Base-by-base conservation (phyloP, 2,329 filamentous ascomycete species). In the Tolypocladium ophioglossoides region DNA sequence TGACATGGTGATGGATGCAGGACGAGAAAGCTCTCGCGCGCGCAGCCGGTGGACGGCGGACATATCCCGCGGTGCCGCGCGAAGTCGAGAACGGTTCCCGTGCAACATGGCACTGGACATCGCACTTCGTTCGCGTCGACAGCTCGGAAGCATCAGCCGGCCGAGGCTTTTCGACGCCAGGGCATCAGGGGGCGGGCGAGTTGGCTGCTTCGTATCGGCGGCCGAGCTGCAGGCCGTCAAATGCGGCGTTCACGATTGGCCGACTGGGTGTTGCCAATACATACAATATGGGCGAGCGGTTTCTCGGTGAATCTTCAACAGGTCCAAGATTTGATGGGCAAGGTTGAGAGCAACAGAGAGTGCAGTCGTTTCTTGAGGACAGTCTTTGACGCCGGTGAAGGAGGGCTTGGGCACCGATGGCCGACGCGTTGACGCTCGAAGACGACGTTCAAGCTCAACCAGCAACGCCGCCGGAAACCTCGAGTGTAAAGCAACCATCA, bases 121-220 rank as follows among this genome's bases (percentile, higher is more conserved):
- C 24, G 24, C 41, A 27, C n/a, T 6, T 27, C 41, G 39, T 41
- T 24, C 20, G 39, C 44, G 8, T n/a, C 8, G 24, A 18, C 32
- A 27, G 22, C 37, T 39, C 49, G 49, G 49, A 18, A 39, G 32
- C 49, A n/a, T 39, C 4, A 51, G 49, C 49, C 49, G 49, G 34
- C 20, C 46, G 27, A 32, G 16, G 16, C 46, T 48, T 18, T 34
- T 48, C 16, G 8, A 48, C 46, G 24, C 46, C 12, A 8, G 16
- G 24, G 20, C 44, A 20, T 18, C 41, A 10, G 18, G 41, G 41
- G 34, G 11, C 9, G 39, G 11, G 22, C 11, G 40, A 27, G 22
- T 46, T 46, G 41, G 41, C 41, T 30, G 41, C 52, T 53, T 53
- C 52, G 52, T 53, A 53, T 53, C 52, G 44, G 46, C 52, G 44